Base-by-base conservation (phyloP, 2,329 filamentous ascomycete genomes). In the Colletotrichum sp. region DNA sequence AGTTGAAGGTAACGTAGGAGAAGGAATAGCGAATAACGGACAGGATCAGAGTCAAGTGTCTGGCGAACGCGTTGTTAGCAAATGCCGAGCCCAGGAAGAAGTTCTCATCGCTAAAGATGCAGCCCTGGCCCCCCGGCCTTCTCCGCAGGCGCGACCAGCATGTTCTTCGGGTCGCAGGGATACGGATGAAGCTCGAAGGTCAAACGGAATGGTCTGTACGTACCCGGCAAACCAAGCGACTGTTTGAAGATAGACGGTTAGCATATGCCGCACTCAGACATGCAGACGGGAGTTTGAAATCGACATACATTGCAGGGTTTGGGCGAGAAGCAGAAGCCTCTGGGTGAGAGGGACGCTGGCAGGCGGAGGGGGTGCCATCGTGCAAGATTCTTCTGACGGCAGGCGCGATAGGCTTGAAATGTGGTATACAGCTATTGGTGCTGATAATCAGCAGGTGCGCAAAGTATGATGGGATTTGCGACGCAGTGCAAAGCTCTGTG, bases 1-100 rank as follows among this genome's bases (percentile, higher is more conserved):
- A 96, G 90, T 98, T 98, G 90, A 99, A 94, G 82, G 94, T 94
- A 74, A 98, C 86, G 89, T 95, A 98, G 65, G 96, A 98, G 77
- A 99, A 85, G 78, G 90, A 87, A 86, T 99, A 99, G 83, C 96
- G 94, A 82, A 94, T 84, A 68, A 96, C 95, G 82, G 92, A 93
- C 80, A 98, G 87, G 79, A 99, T 93, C 77, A 99, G 92, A 52
- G 93, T 94, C 77, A 98, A 88, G 84, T 99, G 97, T 80, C 96
- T 98, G 81, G 68, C 48, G 16, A 13, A 30, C 16, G 10, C 14
- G 14, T 28, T 16, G 9, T 76, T 64, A 76, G 74, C 48, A 26
- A 24, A 5, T 30, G 36, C 60, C 10, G 18, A n/a, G 16, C 7
- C 13, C 13, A 14, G 16, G 12, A 5, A 34, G 18, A 21, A 5